These are phyloP conservation scores for Lichtheimia ramosa DNA, from an alignment of 371 early-diverging fungal species.

Conservation along the genomic window DNA sequence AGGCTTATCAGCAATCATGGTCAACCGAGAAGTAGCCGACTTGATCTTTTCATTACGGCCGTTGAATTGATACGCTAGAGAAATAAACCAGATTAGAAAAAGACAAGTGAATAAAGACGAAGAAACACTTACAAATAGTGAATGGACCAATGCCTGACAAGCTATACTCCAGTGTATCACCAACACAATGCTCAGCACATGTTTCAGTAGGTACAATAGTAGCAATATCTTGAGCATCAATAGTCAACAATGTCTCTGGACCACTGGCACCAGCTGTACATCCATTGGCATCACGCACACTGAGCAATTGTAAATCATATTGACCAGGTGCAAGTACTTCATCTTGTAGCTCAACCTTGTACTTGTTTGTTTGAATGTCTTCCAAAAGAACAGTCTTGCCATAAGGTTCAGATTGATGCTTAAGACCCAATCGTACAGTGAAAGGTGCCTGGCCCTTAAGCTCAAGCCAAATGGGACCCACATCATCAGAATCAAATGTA, in stretches of 20 bases:
- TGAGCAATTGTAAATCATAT: conserved; percentile 34
- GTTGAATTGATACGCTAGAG: conserved; percentile 44
- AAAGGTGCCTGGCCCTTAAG: conserved; percentile 51
- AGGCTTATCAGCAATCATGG: conserved; percentile 52
- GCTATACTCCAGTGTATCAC: conserved; percentile 47
- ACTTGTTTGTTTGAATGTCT: conserved; percentile 28
- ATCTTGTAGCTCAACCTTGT: conserved; percentile 27
- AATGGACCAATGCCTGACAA: conserved; percentile 46
- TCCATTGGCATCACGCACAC: conserved; percentile 46
- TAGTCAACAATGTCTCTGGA: conserved; percentile 12
- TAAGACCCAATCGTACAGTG: conserved; percentile 35
- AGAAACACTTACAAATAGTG: conserved; percentile 25
- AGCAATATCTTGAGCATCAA: conserved; percentile 49
- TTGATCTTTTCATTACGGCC: conserved; percentile 32
- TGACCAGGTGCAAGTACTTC: conserved; percentile 36
- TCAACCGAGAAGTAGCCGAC: conserved; percentile 25
- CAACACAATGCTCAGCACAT: conserved; percentile 47
- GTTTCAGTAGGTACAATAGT: conserved; percentile 36
- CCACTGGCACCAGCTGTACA: conserved; percentile 27
- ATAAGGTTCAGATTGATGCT: conserved; percentile 33
- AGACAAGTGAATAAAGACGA: neutral
- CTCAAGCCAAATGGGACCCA: conserved; percentile 35
- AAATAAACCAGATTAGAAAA: neutral
- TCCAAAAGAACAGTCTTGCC: conserved; percentile 27
- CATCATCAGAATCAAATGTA: conserved; percentile 24